Conservation (phyloP, 1,284 basidiomycete species). For the Irpex sp. region DNA sequence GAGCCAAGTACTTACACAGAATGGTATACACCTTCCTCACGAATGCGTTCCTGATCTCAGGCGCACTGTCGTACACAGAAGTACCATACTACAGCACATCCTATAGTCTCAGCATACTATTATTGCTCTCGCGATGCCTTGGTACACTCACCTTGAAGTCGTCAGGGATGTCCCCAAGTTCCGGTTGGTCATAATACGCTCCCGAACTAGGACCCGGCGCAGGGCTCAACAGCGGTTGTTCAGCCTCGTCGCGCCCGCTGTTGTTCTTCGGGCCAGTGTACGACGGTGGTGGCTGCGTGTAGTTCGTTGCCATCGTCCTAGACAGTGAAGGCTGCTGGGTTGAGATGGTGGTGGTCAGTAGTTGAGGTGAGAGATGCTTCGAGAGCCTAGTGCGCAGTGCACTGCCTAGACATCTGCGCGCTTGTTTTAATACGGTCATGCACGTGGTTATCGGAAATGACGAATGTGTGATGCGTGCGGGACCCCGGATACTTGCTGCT, state of each 20-base stretch:
- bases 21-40: constrained; percentile 81
- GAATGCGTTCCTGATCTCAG: constrained; percentile 71
- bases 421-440: not conserved
- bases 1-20: constrained; percentile 50
- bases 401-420: too few species aligned
- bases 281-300: constrained; percentile 25
- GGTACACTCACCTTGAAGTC: constrained; percentile 69
- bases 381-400: not conserved
- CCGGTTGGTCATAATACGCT: constrained; percentile 65
- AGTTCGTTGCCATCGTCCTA: constrained; percentile 21
- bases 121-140: not conserved
- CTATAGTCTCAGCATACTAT: constrained; percentile 9
- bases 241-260: constrained; percentile 21
- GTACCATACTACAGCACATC: constrained; percentile 64
- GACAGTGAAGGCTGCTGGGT: constrained; percentile 2
- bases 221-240: constrained; percentile 48
- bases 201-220: constrained; percentile 37
- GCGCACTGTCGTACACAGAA: constrained; percentile 68
- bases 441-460: too few species aligned
- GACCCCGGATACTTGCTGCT: too few species aligned
- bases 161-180: constrained; percentile 67
- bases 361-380: constrained; percentile 11
- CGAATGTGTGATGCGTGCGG: too few species aligned
- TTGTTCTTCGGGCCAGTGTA: constrained; percentile 20
- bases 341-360: constrained; percentile 6